These are phyloP conservation scores for Botryobasidium botryosum DNA, from an alignment of 768 basidiomycete genomes.

Conservation along the genomic window DNA sequence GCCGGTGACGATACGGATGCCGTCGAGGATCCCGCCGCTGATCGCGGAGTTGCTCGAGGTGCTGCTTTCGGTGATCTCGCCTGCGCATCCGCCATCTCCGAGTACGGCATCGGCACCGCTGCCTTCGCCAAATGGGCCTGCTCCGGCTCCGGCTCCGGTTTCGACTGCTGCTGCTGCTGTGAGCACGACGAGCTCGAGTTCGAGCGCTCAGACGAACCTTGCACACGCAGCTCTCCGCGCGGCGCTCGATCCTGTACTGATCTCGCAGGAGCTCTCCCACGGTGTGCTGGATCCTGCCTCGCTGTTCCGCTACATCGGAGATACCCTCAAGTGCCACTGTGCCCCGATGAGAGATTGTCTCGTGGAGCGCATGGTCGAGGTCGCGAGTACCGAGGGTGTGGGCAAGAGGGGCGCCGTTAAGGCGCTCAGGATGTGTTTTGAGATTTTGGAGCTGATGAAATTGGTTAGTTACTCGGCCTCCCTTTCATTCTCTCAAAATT, in stretches of 20 bases:
- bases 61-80: conserved; percentile 62
- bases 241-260: conserved; percentile 66
- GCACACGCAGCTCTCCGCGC: conserved; percentile 38
- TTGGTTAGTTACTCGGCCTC: conserved; percentile 37
- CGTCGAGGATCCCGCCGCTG: conserved; percentile 53
- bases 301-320: conserved; percentile 62
- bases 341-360: conserved; percentile 82
- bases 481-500: not conserved
- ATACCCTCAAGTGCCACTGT: conserved; percentile 75
- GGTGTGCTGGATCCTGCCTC: conserved; percentile 62
- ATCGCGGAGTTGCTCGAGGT: conserved; percentile 67
- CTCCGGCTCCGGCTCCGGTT: too few relatives aligned
- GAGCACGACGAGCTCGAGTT: too few relatives aligned
- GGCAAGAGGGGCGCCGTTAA: conserved; percentile 46
- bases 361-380: conserved; percentile 67
- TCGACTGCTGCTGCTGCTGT: too few relatives aligned
- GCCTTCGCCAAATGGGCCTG: not conserved
- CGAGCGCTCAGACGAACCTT: not conserved
- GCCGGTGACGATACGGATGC: conserved; percentile 22
- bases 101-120: not conserved
- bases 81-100: not conserved
- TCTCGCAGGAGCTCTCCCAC: conserved; percentile 65
- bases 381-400: conserved; percentile 40
- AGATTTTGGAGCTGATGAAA: conserved; percentile 91
- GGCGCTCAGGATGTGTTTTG: conserved; percentile 69